phyloP scores from a whole-genome alignment of 371 early-diverging fungal genomes.

The Lichtheimia ornata region DNA sequence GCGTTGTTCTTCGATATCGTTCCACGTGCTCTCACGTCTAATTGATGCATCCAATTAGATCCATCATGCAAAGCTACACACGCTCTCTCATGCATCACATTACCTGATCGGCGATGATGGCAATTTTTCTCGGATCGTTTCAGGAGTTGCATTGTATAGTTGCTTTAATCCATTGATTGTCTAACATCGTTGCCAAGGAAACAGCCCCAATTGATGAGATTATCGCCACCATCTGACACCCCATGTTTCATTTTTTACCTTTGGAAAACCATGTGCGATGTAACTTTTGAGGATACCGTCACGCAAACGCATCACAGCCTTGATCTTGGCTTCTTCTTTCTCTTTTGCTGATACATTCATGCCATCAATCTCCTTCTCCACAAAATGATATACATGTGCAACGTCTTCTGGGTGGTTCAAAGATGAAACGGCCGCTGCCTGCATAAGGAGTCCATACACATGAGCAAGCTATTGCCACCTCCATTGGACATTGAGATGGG shows the following conservation, averaged over 20 bases:
- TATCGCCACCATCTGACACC: background rate
- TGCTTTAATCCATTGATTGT: conserved; percentile 39
- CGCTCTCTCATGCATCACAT: background rate
- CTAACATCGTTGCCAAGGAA: conserved; percentile 12
- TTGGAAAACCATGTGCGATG: conserved; percentile 42
- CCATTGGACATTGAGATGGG: background rate
- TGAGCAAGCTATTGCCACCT: background rate
- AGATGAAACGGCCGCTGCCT: conserved; percentile 34
- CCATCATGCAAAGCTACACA: too few species aligned
- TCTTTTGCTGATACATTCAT: conserved; percentile 1
- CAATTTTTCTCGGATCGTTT: conserved; percentile 13
- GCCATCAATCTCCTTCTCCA: conserved; percentile 16
- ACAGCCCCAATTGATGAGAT: background rate
- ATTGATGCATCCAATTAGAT: background rate
- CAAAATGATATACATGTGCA: conserved; percentile 20
- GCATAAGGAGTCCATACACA: background rate
- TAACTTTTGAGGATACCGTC: conserved; percentile 41
- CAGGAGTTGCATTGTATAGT: conserved; percentile 29
- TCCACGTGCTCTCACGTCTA: conserved; percentile 62
- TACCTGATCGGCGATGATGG: conserved; percentile 16
- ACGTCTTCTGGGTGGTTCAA: conserved; percentile 42
- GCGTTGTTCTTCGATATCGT: conserved; percentile 74
- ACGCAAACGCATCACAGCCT: conserved; percentile 30
- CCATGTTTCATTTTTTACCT: conserved; percentile 20
- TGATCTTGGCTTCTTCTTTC: conserved; percentile 17